These are phyloP conservation scores for Porpolomopsis calyptriformis DNA, from an alignment of 768 basidiomycete species.

Conservation along the genomic window DNA sequence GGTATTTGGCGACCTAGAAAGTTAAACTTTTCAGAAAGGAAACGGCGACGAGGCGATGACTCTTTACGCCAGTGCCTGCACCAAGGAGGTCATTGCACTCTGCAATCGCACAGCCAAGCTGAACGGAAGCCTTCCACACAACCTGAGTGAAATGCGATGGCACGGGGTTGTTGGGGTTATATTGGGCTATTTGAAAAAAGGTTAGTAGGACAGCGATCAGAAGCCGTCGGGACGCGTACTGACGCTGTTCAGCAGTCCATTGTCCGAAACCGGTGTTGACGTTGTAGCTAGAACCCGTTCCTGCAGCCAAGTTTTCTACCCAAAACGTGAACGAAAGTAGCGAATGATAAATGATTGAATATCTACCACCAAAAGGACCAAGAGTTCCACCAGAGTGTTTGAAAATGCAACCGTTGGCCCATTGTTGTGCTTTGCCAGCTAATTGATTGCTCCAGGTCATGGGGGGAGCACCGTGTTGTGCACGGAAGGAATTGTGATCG, in stretches of 20 bases:
- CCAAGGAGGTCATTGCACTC: conserved; percentile 50
- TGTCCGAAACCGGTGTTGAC: conserved; percentile 40
- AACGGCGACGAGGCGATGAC: not conserved
- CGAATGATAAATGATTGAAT: not conserved
- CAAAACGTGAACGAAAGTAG: not conserved
- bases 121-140: conserved; percentile 58
- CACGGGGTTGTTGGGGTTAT: conserved; percentile 44
- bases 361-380: conserved; percentile 52
- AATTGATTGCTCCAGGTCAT: conserved; percentile 56
- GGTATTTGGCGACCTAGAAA: conserved; percentile 42
- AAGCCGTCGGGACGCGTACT: conserved; percentile 18
- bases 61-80: conserved; percentile 42
- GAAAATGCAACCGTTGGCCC: conserved; percentile 60
- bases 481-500: conserved; percentile 53
- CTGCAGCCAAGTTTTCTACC: conserved; percentile 69
- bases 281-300: conserved; percentile 42
- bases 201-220: not conserved
- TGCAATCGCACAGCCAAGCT: conserved; percentile 54
- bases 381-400: conserved; percentile 58
- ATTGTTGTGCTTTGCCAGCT: conserved; percentile 54
- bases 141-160: conserved; percentile 68
- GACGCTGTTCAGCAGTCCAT: conserved; percentile 63
- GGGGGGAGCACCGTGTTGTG: conserved; percentile 49
- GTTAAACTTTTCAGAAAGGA: conserved; percentile 4
- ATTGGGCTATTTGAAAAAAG: conserved; percentile 31